These are phyloP conservation scores for Micractinium sp. DNA, from an alignment of 139 green algal species.

Conservation along the genomic window DNA sequence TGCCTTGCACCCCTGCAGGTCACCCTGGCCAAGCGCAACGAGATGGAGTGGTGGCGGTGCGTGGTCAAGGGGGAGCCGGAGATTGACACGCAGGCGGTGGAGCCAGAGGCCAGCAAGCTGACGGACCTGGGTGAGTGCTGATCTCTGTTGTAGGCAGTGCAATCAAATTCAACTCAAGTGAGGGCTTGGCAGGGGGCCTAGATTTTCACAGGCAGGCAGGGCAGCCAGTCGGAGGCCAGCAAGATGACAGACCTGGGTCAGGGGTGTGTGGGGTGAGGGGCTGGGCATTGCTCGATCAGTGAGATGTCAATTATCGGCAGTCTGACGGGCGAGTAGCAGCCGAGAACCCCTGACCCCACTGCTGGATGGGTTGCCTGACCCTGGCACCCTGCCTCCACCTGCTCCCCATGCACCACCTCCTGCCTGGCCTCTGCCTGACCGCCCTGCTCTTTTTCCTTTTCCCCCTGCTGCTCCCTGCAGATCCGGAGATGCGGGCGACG, in stretches of 20 bases:
- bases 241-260: slow-evolving; percentile 90
- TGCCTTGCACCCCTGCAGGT: background rate
- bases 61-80: slow-evolving; percentile 84
- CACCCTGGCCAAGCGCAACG: background rate
- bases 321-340: no score
- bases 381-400: no score
- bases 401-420: no score
- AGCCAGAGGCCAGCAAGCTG: slow-evolving; percentile 97
- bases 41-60: slow-evolving; percentile 83
- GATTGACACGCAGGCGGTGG: slow-evolving; percentile 93
- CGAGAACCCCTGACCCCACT: no score
- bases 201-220: background rate
- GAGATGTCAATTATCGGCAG: no score
- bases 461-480: background rate
- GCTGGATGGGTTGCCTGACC: no score
- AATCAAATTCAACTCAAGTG: background rate
- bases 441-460: background rate
- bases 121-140: slow-evolving; percentile 76
- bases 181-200: background rate
- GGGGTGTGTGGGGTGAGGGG: background rate
- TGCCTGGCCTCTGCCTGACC: background rate
- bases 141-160: background rate
- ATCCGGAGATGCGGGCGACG: slow-evolving; percentile 90
- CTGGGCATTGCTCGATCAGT: no score
- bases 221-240: slow-evolving; percentile 87